A percentile compares a stretch with the other conserved stretches of the same genome.
Evolutionary conservation across 1,139 yeast genomes (phyloP).

Genomic region (Pichia sp.): DNA sequence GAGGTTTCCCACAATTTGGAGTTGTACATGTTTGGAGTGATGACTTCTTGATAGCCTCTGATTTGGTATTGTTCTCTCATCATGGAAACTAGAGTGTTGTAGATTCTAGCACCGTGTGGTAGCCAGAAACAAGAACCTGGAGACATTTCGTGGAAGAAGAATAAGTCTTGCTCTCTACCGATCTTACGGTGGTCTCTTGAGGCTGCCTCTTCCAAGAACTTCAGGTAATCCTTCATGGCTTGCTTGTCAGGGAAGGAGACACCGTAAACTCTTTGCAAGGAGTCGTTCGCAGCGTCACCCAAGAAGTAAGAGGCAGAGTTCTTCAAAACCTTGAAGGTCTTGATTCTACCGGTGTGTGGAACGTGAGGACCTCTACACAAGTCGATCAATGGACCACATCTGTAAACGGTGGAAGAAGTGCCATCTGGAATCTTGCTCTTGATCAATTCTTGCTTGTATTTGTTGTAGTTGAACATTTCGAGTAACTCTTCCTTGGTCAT

Average conservation of each 20-base stretch:
- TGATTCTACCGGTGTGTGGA: conserved; percentile 95
- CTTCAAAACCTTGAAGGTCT: conserved; percentile 89
- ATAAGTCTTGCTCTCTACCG: conserved; percentile 94
- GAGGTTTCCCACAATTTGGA: conserved; percentile 95
- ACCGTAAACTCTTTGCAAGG: conserved; percentile 98
- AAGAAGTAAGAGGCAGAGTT: conserved; percentile 95
- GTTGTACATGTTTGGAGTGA: conserved; percentile 96
- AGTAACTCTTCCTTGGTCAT: conserved; percentile 87
- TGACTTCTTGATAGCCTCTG: conserved; percentile 96
- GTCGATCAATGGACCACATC: conserved; percentile 97
- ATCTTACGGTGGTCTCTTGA: conserved; percentile 96
- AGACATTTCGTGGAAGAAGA: conserved; percentile 90
- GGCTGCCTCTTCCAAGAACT: conserved; percentile 94
- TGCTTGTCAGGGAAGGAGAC: conserved; percentile 98
- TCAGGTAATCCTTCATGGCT: conserved; percentile 90
- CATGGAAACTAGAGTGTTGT: conserved; percentile 74
- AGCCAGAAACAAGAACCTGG: conserved; percentile 98
- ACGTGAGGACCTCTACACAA: conserved; percentile 98
- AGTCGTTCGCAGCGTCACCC: conserved; percentile 90
- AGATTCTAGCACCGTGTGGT: conserved; percentile 97
- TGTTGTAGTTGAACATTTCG: conserved; percentile 92
- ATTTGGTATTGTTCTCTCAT: conserved; percentile 77
- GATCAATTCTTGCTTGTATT: conserved; percentile 88
- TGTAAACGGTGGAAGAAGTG: conserved; percentile 91
- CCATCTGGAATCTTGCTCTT: conserved; percentile 91